Conservation (phyloP, 2,329 filamentous ascomycete species). For the Epichloe coenophiala region DNA sequence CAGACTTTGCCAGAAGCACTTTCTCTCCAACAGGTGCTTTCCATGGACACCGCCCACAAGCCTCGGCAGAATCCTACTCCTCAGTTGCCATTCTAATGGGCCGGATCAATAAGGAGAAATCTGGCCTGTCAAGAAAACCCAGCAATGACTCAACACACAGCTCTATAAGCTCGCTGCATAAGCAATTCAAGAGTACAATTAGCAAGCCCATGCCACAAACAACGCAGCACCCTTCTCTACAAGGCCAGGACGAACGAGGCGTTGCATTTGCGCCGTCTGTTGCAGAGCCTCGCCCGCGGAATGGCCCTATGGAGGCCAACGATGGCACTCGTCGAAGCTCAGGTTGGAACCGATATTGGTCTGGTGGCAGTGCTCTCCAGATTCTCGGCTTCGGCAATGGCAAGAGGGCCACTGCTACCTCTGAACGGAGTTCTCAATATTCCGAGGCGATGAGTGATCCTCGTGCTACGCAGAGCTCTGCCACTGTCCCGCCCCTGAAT, state of each 20-base stretch:
- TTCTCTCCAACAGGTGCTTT: constrained; percentile 24
- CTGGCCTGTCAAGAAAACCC: constrained; percentile 32
- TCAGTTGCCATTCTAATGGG: constrained; percentile 56
- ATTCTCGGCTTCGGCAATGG: constrained; percentile 45
- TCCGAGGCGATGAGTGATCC: constrained; percentile 21
- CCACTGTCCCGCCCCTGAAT: constrained; percentile 54
- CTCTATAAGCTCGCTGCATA: constrained; percentile 42
- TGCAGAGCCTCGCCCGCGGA: constrained; percentile 22
- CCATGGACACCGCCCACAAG: constrained; percentile 37
- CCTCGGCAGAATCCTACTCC: constrained; percentile 44
- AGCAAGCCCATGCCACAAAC: constrained; percentile 45
- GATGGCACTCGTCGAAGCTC: constrained; percentile 47
- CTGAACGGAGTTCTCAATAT: constrained; percentile 43
- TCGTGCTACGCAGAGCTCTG: constrained; percentile 51
- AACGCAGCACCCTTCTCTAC: constrained; percentile 17
- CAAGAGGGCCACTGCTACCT: constrained; percentile 37
- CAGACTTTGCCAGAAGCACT: constrained; percentile 32
- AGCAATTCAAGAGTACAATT: constrained; percentile 49
- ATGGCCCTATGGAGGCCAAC: constrained; percentile 20
- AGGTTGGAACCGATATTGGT: constrained; percentile 69
- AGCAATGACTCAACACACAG: constrained; percentile 41
- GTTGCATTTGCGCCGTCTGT: constrained; percentile 24
- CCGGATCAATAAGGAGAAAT: constrained; percentile 36
- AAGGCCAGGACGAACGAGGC: constrained; percentile 27
- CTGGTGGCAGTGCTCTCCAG: constrained; percentile 55